phyloP scores from a whole-genome alignment of 1,139 yeast species.

The Debaryomyces fabryi region DNA sequence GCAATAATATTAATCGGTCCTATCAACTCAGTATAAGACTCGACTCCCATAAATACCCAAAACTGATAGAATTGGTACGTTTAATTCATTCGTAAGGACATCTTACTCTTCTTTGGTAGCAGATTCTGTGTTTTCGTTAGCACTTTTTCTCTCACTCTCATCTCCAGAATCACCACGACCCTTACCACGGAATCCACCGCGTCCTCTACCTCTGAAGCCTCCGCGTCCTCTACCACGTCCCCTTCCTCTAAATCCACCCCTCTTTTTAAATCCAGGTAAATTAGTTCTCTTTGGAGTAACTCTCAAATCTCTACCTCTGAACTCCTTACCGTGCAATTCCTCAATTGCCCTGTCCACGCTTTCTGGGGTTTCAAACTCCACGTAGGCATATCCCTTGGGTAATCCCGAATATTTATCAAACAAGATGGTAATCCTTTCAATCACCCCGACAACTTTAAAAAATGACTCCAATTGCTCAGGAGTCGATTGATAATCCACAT shows the following conservation, averaged over 20 bases:
- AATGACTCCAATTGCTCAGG: slow-evolving; percentile 46
- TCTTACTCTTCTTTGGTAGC: slow-evolving; percentile 10
- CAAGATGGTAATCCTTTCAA: slow-evolving; percentile 44
- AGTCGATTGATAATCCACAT: slow-evolving; percentile 44
- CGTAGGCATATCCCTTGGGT: slow-evolving; percentile 51
- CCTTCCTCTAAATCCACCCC: slow-evolving; percentile 26
- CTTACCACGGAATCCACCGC: slow-evolving; percentile 25
- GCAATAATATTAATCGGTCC: not conserved
- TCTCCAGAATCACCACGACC: slow-evolving; percentile 14
- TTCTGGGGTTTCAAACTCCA: slow-evolving; percentile 37
- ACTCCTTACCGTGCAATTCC: slow-evolving; percentile 36
- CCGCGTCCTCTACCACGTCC: slow-evolving; percentile 27
- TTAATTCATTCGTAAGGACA: not conserved
- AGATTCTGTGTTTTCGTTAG: slow-evolving; percentile 11
- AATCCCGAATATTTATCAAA: slow-evolving; percentile 41
- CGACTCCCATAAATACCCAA: not conserved
- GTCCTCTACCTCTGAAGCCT: slow-evolving; percentile 22
- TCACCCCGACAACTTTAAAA: slow-evolving; percentile 37
- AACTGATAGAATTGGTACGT: not conserved
- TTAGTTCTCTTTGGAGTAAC: slow-evolving; percentile 45
- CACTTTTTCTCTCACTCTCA: slow-evolving; percentile 15
- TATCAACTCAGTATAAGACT: not conserved
- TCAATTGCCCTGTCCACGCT: slow-evolving; percentile 38
- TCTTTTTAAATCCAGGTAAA: slow-evolving; percentile 34
- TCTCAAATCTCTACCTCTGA: slow-evolving; percentile 41